Percentiles rank a stretch among this genome's conserved stretches.
These are phyloP conservation scores for Euphorbia lathyris DNA, from an alignment of 345 rosid genomes.

Conservation along the genomic window DNA sequence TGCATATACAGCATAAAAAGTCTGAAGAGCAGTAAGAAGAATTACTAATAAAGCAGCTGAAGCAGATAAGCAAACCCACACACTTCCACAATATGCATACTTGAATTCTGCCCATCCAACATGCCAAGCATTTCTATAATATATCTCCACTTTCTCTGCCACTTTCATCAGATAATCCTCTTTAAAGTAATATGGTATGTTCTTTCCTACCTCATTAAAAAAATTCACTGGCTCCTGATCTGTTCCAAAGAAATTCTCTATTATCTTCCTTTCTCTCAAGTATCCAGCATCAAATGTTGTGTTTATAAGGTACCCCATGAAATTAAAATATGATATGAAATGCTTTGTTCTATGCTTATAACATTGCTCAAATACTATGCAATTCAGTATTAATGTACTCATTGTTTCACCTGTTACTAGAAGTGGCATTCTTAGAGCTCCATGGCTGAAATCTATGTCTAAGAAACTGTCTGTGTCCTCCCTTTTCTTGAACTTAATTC, in stretches of 20 bases:
- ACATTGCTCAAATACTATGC: constrained; percentile 53
- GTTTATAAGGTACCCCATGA: constrained; percentile 55
- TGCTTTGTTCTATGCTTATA: constrained; percentile 40
- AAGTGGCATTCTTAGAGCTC: constrained; percentile 45
- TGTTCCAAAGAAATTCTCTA: constrained; percentile 54
- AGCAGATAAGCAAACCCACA: constrained; percentile 61
- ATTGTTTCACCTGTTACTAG: constrained; percentile 41
- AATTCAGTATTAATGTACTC: constrained; percentile 43
- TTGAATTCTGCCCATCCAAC: constrained; percentile 52
- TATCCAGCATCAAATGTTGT: constrained; percentile 43
- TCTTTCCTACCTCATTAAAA: constrained; percentile 48
- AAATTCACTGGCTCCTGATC: constrained; percentile 44
- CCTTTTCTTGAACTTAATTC: neutral
- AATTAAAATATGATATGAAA: constrained; percentile 45
- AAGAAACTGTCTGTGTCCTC: constrained; percentile 4
- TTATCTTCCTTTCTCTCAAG: constrained; percentile 37
- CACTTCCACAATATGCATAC: constrained; percentile 47
- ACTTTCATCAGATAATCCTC: constrained; percentile 35
- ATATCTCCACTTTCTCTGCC: constrained; percentile 48
- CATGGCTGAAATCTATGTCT: constrained; percentile 41
- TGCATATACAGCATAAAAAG: constrained; percentile 37
- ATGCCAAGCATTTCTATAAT: constrained; percentile 42
- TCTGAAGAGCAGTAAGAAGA: constrained; percentile 42
- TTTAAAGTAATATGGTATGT: constrained; percentile 40
- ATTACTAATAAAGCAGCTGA: constrained; percentile 46